Conservation (phyloP, 805 yeast species). For the Wickerhamomyces ciferrii region DNA sequence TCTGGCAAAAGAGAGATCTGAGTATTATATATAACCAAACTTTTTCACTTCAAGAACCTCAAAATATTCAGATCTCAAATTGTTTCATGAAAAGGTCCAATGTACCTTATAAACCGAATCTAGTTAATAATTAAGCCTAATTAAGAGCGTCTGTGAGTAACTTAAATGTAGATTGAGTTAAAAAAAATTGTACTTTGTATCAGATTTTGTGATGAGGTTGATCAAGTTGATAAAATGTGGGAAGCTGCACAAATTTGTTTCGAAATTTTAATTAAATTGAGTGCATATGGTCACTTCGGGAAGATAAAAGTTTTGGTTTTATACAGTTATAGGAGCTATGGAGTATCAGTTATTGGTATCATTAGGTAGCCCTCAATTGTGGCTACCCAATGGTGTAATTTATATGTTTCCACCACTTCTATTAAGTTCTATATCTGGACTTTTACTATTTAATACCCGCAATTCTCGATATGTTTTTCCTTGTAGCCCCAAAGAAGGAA, state of each 20-base stretch:
- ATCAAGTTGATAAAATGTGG: neutral
- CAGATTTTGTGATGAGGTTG: neutral
- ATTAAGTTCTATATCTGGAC: neutral
- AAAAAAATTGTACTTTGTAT: too few species aligned
- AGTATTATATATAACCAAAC: too few species aligned
- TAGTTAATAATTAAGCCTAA: too few species aligned
- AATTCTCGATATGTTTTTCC: neutral
- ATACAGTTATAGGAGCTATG: neutral
- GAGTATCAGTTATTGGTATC: neutral
- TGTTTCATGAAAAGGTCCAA: too few species aligned
- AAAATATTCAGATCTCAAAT: too few species aligned
- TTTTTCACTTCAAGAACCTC: too few species aligned
- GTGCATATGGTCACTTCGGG: neutral
- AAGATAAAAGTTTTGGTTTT: neutral
- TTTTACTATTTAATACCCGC: neutral
- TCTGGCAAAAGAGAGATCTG: too few species aligned
- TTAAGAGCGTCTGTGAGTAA: too few species aligned
- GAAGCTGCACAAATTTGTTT: neutral
- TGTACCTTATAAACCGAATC: too few species aligned
- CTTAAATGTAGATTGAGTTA: too few species aligned
- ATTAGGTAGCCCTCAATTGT: neutral
- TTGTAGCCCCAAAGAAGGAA: neutral
- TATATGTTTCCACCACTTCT: neutral
- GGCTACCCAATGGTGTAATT: neutral
- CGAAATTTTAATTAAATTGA: too few species aligned